Percentiles rank a stretch among this genome's conserved stretches.
phyloP scores from a whole-genome alignment of 768 basidiomycete genomes.

The Cantharellus anzutake region DNA sequence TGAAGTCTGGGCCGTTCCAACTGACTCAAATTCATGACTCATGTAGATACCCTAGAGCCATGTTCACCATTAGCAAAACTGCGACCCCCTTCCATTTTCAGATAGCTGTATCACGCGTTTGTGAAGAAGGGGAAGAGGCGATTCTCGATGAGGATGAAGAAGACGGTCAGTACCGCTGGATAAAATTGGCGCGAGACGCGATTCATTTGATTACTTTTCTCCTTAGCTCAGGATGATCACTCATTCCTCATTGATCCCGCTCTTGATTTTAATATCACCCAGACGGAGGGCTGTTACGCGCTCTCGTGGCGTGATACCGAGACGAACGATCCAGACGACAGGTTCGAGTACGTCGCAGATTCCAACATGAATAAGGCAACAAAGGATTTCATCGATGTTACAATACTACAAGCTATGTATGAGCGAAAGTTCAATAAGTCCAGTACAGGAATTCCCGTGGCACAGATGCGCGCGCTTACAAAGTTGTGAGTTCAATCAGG shows the following conservation, averaged over 20 bases:
- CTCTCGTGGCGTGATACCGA: slow-evolving; percentile 80
- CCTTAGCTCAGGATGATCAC: slow-evolving; percentile 41
- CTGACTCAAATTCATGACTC: neutral
- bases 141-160: slow-evolving; percentile 80
- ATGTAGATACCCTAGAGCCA: slow-evolving; percentile 81
- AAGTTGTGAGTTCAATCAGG: neutral
- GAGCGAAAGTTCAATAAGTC: slow-evolving; percentile 71
- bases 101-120: slow-evolving; percentile 89
- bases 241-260: slow-evolving; percentile 82
- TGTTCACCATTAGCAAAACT: slow-evolving; percentile 74
- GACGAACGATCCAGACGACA: slow-evolving; percentile 78
- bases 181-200: neutral
- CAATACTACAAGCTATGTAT: slow-evolving; percentile 92
- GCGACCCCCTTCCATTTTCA: slow-evolving; percentile 57
- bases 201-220: neutral
- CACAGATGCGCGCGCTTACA: slow-evolving; percentile 51
- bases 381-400: slow-evolving; percentile 75
- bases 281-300: slow-evolving; percentile 55
- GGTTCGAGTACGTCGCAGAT: slow-evolving; percentile 72
- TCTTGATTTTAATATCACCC: slow-evolving; percentile 64
- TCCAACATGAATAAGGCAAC: slow-evolving; percentile 60
- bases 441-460: slow-evolving; percentile 32
- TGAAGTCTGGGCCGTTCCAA: neutral
- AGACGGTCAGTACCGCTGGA: slow-evolving; percentile 28
- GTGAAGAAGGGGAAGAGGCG: slow-evolving; percentile 93